Conservation (phyloP, 345 rosid genomes). For the Eucalyptus lansdowneana region DNA sequence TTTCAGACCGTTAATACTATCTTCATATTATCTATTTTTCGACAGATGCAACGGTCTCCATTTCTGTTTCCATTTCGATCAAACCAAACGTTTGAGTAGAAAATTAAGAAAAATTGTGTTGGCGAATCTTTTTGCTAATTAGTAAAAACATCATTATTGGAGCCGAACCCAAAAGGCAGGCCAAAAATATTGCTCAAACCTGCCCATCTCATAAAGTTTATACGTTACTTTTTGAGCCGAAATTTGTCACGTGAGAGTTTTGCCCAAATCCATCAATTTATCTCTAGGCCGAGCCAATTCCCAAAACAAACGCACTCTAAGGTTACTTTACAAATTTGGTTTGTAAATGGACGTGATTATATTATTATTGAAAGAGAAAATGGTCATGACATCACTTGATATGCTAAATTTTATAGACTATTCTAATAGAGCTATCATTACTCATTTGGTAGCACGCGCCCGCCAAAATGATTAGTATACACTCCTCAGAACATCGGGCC, state of each 20-base stretch:
- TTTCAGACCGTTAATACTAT: fast-evolving
- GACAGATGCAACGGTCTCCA: fast-evolving
- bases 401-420: neutral
- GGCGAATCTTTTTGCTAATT: too few relatives aligned
- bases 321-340: neutral
- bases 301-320: neutral
- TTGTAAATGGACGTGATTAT: neutral
- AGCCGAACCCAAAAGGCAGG: neutral
- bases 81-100: neutral
- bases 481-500: neutral
- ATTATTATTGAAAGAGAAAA: neutral
- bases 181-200: neutral
- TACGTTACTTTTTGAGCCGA: neutral
- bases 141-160: neutral
- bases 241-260: fast-evolving
- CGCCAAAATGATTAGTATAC: neutral
- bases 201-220: neutral
- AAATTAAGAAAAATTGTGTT: neutral
- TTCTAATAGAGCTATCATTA: neutral
- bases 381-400: neutral
- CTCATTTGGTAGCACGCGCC: neutral
- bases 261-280: neutral
- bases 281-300: neutral
- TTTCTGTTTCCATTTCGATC: fast-evolving
- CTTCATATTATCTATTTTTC: neutral